Conservation (phyloP, 2,329 filamentous ascomycete genomes). For the Fusarium sarcochroum region DNA sequence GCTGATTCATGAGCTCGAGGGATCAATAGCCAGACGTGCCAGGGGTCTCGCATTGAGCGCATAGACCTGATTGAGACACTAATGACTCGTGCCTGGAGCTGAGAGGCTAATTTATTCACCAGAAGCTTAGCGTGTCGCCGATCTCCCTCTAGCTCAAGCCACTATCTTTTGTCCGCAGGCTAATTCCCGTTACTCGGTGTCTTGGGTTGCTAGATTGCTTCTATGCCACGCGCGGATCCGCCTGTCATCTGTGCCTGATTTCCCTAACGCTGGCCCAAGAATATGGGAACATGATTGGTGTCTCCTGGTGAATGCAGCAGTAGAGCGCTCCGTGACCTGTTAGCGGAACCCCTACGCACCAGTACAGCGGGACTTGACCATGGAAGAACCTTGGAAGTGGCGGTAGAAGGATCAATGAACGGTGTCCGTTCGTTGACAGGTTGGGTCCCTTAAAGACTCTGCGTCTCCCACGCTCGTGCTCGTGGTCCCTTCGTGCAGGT, state of each 20-base stretch:
- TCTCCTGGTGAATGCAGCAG: not conserved
- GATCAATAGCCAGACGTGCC: not conserved
- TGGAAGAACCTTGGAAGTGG: not conserved
- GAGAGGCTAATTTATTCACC: not conserved
- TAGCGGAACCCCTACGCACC: not conserved
- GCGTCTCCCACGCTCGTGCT: not conserved
- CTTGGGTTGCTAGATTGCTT: not conserved
- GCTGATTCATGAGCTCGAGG: not conserved
- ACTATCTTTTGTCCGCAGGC: not conserved
- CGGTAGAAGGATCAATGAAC: not conserved
- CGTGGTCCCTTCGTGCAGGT: not conserved
- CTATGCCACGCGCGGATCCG: not conserved
- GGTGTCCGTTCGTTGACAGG: not conserved
- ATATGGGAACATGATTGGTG: not conserved
- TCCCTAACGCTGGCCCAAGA: not conserved
- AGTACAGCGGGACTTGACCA: not conserved
- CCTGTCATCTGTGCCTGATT: not conserved
- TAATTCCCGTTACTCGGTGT: not conserved
- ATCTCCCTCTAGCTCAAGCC: slow-evolving; percentile 5
- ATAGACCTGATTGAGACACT: not conserved
- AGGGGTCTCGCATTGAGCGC: not conserved
- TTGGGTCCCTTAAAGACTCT: slow-evolving; percentile 10
- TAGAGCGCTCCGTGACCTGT: not conserved
- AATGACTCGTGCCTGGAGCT: not conserved
- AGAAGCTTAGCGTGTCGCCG: not conserved